Conservation (phyloP, 2,329 filamentous ascomycete species). For the Clarireedia hainanense region DNA sequence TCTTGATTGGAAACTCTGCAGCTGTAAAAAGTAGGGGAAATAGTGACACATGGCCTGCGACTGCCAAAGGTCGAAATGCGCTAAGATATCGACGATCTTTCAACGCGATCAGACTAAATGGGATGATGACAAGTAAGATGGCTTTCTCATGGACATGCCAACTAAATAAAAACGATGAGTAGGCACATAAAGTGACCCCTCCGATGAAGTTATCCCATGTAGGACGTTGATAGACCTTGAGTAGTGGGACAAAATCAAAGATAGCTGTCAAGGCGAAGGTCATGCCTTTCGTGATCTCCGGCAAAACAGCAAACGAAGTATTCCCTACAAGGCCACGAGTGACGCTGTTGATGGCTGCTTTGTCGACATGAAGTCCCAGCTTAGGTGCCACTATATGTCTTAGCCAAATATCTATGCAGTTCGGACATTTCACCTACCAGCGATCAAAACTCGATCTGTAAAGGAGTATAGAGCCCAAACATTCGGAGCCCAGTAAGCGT, state of each 20-base stretch:
- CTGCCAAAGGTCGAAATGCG: constrained; percentile 84
- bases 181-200: constrained; percentile 84
- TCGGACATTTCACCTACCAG: constrained; percentile 41
- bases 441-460: constrained; percentile 73
- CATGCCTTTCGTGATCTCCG: constrained; percentile 69
- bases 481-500: constrained; percentile 98
- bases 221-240: constrained; percentile 73
- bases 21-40: constrained; percentile 91
- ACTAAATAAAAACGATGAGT: constrained; percentile 92
- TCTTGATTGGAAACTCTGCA: constrained; percentile 90
- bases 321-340: constrained; percentile 91
- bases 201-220: constrained; percentile 88
- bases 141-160: constrained; percentile 99
- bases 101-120: constrained; percentile 86
- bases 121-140: constrained; percentile 86
- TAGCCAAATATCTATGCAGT: neutral
- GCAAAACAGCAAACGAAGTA: constrained; percentile 86
- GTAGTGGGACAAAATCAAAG: constrained; percentile 71
- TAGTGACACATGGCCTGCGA: constrained; percentile 89
- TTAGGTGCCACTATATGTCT: constrained; percentile 64
- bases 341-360: constrained; percentile 74
- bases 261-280: constrained; percentile 79
- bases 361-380: constrained; percentile 65
- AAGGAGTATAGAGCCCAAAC: constrained; percentile 97
- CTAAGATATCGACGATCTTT: constrained; percentile 84